These are phyloP conservation scores for Plasmodium knowlesi DNA, from an alignment of 169 alveolate species.

Conservation along the genomic window DNA sequence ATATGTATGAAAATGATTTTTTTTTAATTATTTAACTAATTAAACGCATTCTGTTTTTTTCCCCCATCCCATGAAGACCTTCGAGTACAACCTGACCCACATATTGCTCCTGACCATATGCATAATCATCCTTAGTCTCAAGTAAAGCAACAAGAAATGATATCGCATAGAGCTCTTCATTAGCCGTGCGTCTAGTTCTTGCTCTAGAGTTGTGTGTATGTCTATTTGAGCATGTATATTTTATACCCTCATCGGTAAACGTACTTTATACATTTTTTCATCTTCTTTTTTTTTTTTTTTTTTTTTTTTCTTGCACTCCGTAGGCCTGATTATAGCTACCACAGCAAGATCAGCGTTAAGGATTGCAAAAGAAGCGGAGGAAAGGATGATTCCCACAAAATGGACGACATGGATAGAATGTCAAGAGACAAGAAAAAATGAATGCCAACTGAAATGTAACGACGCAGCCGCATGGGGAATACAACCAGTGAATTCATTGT, in stretches of 20 bases:
- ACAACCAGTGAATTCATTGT: not conserved
- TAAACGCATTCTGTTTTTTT: not conserved
- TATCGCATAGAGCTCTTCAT: not conserved
- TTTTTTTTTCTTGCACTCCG: not conserved
- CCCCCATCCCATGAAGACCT: slow-evolving; percentile 25
- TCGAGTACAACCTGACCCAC: slow-evolving; percentile 72
- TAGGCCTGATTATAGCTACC: slow-evolving; percentile 59
- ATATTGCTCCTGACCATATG: slow-evolving; percentile 71
- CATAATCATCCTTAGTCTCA: slow-evolving; percentile 71
- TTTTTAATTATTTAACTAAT: not conserved
- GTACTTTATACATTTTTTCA: slow-evolving; percentile 5
- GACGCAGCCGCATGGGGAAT: not conserved
- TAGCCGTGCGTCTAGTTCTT: not conserved
- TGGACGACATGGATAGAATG: slow-evolving; percentile 15
- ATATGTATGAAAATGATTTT: not conserved
- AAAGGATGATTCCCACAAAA: slow-evolving; percentile 43
- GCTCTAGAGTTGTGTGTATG: not conserved
- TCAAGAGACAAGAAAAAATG: slow-evolving; percentile 35
- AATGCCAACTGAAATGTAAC: not conserved
- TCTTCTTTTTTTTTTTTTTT: not conserved
- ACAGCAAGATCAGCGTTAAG: not conserved
- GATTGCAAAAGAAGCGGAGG: slow-evolving; percentile 33
- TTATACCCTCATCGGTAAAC: not conserved
- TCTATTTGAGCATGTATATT: not conserved
- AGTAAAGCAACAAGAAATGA: slow-evolving; percentile 24